Percentiles rank a stretch among this genome's conserved stretches.
Evolutionary conservation across 768 basidiomycete genomes (phyloP).

Genomic region (Mycena metata): DNA sequence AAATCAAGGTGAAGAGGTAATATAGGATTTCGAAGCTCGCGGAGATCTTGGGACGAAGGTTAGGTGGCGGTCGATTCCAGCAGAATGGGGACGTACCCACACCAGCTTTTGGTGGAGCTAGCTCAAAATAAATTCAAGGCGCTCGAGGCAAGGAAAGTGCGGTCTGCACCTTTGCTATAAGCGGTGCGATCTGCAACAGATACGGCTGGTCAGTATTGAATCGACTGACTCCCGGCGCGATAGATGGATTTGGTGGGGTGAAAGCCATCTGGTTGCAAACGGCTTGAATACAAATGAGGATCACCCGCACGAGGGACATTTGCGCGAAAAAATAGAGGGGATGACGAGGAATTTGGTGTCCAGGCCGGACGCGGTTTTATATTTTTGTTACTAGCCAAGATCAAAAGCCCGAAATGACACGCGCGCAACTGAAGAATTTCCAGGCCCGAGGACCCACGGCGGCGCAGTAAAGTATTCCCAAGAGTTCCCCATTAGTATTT

Average conservation of each 20-base stretch:
- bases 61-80: constrained; percentile 16
- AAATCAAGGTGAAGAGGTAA: constrained; percentile 40
- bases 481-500: constrained; percentile 13
- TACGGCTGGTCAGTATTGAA: constrained; percentile 60
- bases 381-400: constrained; percentile 18
- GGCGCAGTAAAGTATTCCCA: neutral
- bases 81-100: constrained; percentile 33
- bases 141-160: neutral
- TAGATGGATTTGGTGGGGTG: constrained; percentile 64
- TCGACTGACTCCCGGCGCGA: constrained; percentile 51
- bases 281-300: constrained; percentile 58
- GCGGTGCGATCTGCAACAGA: constrained; percentile 62
- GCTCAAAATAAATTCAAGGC: constrained; percentile 34
- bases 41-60: constrained; percentile 44
- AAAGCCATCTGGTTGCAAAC: constrained; percentile 59
- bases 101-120: constrained; percentile 24
- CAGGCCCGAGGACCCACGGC: constrained; percentile 10
- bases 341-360: neutral
- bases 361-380: constrained; percentile 6
- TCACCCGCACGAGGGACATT: constrained; percentile 49
- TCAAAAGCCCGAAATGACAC: constrained; percentile 25
- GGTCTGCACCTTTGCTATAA: constrained; percentile 57
- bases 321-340: constrained; percentile 33
- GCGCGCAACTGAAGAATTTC: constrained; percentile 3
- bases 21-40: constrained; percentile 53